These are phyloP conservation scores for Borovskyia barvae DNA, from an alignment of 208 protist genomes.

Conservation along the genomic window DNA sequence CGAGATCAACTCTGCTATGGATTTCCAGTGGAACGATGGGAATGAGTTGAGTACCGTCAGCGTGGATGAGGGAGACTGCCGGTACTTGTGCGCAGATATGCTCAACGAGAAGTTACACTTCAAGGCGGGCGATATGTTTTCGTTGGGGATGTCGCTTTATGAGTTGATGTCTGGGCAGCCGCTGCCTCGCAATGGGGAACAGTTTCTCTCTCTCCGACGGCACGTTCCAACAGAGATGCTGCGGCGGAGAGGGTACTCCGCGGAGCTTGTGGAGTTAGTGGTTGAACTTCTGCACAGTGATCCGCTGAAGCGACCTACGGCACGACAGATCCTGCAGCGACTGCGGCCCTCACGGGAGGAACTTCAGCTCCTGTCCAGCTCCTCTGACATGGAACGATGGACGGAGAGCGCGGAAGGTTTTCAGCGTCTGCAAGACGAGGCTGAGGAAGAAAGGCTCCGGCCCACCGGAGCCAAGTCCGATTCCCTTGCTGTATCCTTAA, in stretches of 20 bases:
- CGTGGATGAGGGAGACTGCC: constrained; percentile 90
- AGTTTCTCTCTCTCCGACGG: constrained; percentile 61
- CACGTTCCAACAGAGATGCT: constrained; percentile 42
- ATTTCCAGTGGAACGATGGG: constrained; percentile 15
- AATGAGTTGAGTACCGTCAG: constrained; percentile 66
- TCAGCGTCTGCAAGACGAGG: not conserved
- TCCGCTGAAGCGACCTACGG: constrained; percentile 59
- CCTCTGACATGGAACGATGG: constrained; percentile 28
- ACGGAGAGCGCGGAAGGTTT: constrained; percentile 13
- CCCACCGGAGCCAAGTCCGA: no score
- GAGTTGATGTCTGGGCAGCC: constrained; percentile 83
- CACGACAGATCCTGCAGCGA: constrained; percentile 61
- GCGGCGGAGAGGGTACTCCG: constrained; percentile 58
- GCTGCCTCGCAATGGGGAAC: constrained; percentile 74
- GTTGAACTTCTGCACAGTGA: constrained; percentile 47
- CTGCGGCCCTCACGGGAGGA: constrained; percentile 46
- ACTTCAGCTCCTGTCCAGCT: constrained; percentile 21
- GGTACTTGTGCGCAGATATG: constrained; percentile 91
- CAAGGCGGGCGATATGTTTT: constrained; percentile 88
- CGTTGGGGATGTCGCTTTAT: constrained; percentile 89
- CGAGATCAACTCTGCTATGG: not conserved
- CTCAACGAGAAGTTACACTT: constrained; percentile 85
- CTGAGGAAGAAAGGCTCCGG: constrained; percentile 7
- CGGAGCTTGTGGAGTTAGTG: constrained; percentile 46
- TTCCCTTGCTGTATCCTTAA: no score